Evolutionary conservation across 108 stramenopile species (phyloP), one percentile per base, ranked within the genome.

Genomic region (Craspedostauros australis): DNA sequence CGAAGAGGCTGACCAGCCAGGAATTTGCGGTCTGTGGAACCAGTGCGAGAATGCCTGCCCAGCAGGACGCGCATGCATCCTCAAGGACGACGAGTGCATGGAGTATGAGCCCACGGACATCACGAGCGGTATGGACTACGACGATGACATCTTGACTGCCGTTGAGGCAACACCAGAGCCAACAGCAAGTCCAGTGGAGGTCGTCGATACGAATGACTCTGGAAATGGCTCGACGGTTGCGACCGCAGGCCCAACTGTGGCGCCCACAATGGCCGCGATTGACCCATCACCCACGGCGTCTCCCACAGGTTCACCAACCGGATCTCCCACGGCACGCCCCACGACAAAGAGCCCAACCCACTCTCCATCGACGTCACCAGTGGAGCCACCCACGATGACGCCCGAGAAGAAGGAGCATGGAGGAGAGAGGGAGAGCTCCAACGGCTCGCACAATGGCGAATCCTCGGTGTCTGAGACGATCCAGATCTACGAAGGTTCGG

Each of bases 1-100:
- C 57, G 47, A 49, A 21, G 29, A 54, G n/a, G 86, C 84, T 12
- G 79, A 80, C 21, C 46, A 52, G 11, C 88, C 89, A 3, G 38
- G 66, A 4, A 66, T 86, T 28, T 82, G 84, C 38, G 46, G 39
- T 21, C 64, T 39, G 24, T 88, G 87, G 44, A 42, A 11, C 0
- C 12, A 1, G 14, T 70, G 69, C 39, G 11, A 31, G 11, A 48
- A 72, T 46, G 30, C 42, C n/a, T 48, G 46, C 29, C 23, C 19
- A 5, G 24, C 5, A 5, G 46, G 22, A 5, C 11, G 29, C 9
- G n/a, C 12, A 28, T 48, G 46, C 46, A 18, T 24, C 22, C 12
- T 48, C 12, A 14, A 48, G 5, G 19, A n/a, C 6, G 5, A 6
- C n/a, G 6, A 26, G 22, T 48, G 46, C 15, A 12, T 11, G 23